Conservation (phyloP, 208 protist genomes). For the Leishmania guyanensis region DNA sequence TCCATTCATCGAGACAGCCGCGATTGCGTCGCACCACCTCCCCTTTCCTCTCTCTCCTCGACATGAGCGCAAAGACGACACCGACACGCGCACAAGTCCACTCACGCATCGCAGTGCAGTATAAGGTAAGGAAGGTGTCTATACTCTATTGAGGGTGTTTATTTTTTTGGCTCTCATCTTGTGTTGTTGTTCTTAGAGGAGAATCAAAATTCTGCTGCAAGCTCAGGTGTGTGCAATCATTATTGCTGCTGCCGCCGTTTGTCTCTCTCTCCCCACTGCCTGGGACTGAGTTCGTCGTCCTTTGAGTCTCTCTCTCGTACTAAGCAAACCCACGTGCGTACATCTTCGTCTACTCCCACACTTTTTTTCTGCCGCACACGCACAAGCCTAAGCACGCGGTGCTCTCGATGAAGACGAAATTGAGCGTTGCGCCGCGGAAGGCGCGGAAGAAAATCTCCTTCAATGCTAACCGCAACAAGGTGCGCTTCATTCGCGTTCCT, state of each 20-base stretch:
- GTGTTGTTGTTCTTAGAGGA: neutral
- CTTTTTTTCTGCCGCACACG: neutral
- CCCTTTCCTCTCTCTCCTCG: conserved; percentile 3
- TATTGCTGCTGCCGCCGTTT: too few species aligned
- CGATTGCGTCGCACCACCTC: neutral
- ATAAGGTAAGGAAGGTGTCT: neutral
- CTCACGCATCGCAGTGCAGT: neutral
- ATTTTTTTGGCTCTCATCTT: neutral
- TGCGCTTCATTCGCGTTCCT: conserved; percentile 72
- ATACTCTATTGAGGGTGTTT: neutral
- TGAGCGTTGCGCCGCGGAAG: conserved; percentile 4
- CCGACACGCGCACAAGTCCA: neutral
- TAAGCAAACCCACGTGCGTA: neutral
- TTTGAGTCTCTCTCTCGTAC: neutral
- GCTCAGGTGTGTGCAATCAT: neutral
- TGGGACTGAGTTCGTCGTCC: neutral
- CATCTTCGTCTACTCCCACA: neutral
- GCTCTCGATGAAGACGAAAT: neutral
- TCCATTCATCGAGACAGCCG: neutral
- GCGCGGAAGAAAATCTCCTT: conserved; percentile 62
- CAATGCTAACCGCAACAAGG: conserved; percentile 61
- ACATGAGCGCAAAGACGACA: neutral
- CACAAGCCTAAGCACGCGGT: neutral
- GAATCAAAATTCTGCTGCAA: too few species aligned
- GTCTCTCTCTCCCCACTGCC: neutral